phyloP scores from a whole-genome alignment of 108 stramenopile species.

The Skeletonema tropicum region DNA sequence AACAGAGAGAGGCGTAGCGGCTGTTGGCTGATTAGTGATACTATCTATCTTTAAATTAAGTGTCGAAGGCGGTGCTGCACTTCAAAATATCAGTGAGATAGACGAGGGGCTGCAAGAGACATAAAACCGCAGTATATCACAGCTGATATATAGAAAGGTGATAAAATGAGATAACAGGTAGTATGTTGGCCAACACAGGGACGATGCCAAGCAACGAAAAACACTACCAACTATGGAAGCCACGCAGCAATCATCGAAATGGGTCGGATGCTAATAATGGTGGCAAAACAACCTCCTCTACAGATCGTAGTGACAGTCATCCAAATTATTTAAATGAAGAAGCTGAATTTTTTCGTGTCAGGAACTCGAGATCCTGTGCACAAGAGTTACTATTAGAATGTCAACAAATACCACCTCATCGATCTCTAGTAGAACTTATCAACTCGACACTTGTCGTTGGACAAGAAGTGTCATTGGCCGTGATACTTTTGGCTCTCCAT shows the following conservation, averaged over 20 bases:
- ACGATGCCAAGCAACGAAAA: neutral
- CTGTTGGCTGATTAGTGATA: too few relatives aligned
- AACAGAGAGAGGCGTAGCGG: too few relatives aligned
- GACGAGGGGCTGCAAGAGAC: too few relatives aligned
- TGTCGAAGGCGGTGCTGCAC: too few relatives aligned
- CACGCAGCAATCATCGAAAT: neutral
- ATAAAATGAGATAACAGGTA: neutral
- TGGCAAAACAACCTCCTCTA: too few relatives aligned
- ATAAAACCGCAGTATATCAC: too few relatives aligned
- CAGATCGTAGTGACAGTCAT: neutral
- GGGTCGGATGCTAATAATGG: neutral
- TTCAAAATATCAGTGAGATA: too few relatives aligned
- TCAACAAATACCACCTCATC: conserved; percentile 9
- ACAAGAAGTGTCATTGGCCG: conserved; percentile 74
- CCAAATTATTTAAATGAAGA: neutral
- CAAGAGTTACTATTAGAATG: neutral
- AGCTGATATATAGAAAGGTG: too few relatives aligned
- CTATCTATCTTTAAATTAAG: too few relatives aligned
- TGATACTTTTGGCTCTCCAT: conserved; percentile 58
- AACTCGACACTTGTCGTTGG: conserved; percentile 56
- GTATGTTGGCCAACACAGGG: neutral
- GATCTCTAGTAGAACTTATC: conserved; percentile 22
- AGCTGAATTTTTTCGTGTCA: conserved; percentile 1
- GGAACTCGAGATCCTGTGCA: neutral
- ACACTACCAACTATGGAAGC: conserved; percentile 12